Evolutionary conservation across 1,139 yeast genomes (phyloP).

Genomic region (Yamadazyma diddensiae): DNA sequence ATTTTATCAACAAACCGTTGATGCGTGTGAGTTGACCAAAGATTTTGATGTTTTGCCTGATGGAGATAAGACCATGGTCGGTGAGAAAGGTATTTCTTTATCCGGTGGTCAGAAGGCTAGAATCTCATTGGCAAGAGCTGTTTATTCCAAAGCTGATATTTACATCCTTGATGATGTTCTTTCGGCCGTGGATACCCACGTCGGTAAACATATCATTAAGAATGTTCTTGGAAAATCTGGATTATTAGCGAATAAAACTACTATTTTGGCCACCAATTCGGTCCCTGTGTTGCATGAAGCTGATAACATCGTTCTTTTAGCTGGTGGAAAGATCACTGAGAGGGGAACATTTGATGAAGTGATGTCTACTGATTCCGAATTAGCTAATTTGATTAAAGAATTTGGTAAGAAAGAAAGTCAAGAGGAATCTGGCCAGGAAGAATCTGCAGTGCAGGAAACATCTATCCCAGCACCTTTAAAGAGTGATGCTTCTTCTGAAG

Average conservation of each 20-base stretch:
- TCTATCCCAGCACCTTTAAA: constrained; percentile 1
- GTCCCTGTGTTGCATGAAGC: constrained; percentile 34
- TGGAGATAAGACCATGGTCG: constrained; percentile 41
- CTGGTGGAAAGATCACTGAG: constrained; percentile 27
- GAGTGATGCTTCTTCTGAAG: constrained; percentile 2
- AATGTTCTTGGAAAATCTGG: constrained; percentile 29
- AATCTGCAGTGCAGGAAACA: constrained; percentile 14
- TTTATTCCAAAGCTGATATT: constrained; percentile 38
- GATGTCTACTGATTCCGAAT: constrained; percentile 18
- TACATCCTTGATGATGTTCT: constrained; percentile 37
- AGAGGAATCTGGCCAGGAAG: constrained; percentile 7
- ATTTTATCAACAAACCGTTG: constrained; percentile 29
- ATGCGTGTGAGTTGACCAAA: constrained; percentile 35
- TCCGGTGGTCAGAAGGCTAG: constrained; percentile 50
- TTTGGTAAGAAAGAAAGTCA: constrained; percentile 18
- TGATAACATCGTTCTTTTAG: constrained; percentile 26
- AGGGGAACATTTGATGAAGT: constrained; percentile 30
- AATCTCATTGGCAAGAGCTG: constrained; percentile 40
- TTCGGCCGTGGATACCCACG: constrained; percentile 42
- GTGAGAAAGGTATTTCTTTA: constrained; percentile 43
- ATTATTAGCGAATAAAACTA: constrained; percentile 30
- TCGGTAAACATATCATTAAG: constrained; percentile 32
- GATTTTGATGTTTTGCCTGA: constrained; percentile 38
- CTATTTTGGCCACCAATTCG: constrained; percentile 37
- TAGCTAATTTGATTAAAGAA: constrained; percentile 24